Conservation (phyloP, 1,139 yeast genomes). For the Protomyces inundatus region DNA sequence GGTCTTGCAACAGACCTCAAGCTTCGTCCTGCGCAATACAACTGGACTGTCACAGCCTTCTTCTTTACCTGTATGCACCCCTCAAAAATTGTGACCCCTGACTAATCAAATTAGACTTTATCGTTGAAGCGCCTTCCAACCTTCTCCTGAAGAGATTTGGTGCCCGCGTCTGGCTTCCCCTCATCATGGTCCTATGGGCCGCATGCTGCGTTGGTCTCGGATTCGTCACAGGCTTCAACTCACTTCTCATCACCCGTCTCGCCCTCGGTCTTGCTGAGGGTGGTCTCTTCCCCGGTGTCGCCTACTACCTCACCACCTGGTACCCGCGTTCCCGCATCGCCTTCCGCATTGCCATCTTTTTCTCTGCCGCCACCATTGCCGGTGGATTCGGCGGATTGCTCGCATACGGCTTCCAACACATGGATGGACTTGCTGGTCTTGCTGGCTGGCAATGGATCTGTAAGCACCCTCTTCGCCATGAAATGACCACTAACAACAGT, state of each 20-base stretch:
- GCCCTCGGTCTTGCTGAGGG: conserved; percentile 79
- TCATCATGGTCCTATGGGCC: conserved; percentile 34
- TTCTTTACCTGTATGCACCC: conserved; percentile 49
- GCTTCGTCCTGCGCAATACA: conserved; percentile 35
- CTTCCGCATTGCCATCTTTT: conserved; percentile 77
- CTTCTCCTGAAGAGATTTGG: conserved; percentile 53
- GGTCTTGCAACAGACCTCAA: conserved; percentile 48
- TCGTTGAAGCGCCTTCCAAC: conserved; percentile 65
- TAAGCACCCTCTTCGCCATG: conserved; percentile 65
- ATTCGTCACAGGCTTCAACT: conserved; percentile 54
- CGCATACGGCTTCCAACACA: conserved; percentile 39
- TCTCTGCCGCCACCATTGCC: conserved; percentile 83
- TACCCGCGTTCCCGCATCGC: conserved; percentile 77
- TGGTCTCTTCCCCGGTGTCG: conserved; percentile 92
- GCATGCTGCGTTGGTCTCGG: conserved; percentile 46
- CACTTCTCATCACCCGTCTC: conserved; percentile 59
- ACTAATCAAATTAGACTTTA: conserved; percentile 42
- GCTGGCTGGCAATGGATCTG: conserved; percentile 48
- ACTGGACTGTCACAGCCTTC: conserved; percentile 57
- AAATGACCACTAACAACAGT: conserved; percentile 57
- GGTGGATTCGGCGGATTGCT: conserved; percentile 82
- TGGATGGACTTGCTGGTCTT: conserved; percentile 46
- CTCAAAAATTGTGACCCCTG: too few species aligned
- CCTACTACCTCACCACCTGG: conserved; percentile 78
- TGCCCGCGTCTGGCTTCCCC: conserved; percentile 49